Evolutionary conservation across 169 alveolate species (phyloP).

Genomic region (Amoebophrya sp.): DNA sequence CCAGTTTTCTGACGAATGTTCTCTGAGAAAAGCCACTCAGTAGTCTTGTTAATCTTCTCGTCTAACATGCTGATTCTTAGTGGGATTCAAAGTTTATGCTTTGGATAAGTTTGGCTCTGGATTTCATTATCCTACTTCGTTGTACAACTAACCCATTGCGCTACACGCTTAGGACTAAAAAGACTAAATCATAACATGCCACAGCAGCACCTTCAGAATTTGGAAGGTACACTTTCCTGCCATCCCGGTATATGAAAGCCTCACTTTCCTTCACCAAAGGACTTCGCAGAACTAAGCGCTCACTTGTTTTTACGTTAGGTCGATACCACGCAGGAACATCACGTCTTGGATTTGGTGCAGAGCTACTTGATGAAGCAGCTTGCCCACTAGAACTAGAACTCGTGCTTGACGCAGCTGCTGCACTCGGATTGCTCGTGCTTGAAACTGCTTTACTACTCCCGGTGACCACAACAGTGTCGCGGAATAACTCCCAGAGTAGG

Average conservation of each 20-base stretch:
- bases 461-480: background rate
- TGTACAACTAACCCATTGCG: background rate
- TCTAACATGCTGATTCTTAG: background rate
- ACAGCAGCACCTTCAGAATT: background rate
- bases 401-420: background rate
- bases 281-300: no score
- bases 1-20: no score
- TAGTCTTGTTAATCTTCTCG: no score
- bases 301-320: no score
- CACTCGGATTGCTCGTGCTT: background rate
- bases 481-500: background rate
- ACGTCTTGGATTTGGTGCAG: background rate
- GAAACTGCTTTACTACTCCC: background rate
- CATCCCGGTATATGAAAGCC: background rate
- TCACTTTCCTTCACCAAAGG: background rate
- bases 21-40: no score
- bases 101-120: background rate
- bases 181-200: no score
- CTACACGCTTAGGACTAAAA: no score
- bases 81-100: background rate
- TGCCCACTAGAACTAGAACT: background rate
- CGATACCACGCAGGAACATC: background rate
- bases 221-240: background rate
- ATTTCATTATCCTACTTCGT: no score
- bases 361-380: background rate